Evolutionary conservation across 179 eudicot species (phyloP).

Genomic region (Pouteria campechiana): DNA sequence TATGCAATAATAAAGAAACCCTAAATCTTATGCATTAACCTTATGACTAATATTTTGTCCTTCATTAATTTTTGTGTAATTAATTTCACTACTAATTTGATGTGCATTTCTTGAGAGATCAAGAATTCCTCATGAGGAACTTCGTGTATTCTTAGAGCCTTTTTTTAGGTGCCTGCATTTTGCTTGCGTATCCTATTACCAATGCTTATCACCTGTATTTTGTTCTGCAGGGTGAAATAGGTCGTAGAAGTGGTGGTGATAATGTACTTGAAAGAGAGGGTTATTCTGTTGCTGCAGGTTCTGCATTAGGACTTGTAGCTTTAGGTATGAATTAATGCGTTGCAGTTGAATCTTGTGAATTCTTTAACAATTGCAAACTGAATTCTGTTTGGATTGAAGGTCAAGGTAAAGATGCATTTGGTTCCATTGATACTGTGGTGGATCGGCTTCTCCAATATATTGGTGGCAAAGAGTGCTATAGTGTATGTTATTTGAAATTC

Average conservation of each 20-base stretch:
- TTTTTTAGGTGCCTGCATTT: background rate
- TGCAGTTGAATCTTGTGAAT: background rate
- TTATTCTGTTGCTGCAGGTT: conserved; percentile 97
- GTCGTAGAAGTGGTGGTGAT: conserved; percentile 99
- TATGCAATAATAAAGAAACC: too few species aligned
- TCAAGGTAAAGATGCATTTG: conserved; percentile 72
- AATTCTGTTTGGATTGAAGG: conserved; percentile 37
- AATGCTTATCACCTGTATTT: background rate
- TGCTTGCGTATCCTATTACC: background rate
- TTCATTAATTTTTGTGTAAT: too few species aligned
- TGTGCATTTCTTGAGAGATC: too few species aligned
- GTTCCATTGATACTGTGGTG: conserved; percentile 66
- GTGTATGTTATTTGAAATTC: conserved; percentile 14
- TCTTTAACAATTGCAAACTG: conserved; percentile 9
- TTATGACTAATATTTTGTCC: too few species aligned
- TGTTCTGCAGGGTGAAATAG: conserved; percentile 70
- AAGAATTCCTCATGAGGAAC: background rate
- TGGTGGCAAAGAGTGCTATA: conserved; percentile 52
- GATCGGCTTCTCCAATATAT: conserved; percentile 83
- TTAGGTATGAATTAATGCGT: conserved; percentile 44
- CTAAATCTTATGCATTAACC: too few species aligned
- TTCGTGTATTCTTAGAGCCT: background rate
- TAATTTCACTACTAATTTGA: too few species aligned
- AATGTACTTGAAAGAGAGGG: conserved; percentile 98
- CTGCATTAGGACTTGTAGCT: conserved; percentile 85